These are phyloP conservation scores for Immersiella caudata DNA, from an alignment of 495 filamentous ascomycete genomes.

Conservation along the genomic window DNA sequence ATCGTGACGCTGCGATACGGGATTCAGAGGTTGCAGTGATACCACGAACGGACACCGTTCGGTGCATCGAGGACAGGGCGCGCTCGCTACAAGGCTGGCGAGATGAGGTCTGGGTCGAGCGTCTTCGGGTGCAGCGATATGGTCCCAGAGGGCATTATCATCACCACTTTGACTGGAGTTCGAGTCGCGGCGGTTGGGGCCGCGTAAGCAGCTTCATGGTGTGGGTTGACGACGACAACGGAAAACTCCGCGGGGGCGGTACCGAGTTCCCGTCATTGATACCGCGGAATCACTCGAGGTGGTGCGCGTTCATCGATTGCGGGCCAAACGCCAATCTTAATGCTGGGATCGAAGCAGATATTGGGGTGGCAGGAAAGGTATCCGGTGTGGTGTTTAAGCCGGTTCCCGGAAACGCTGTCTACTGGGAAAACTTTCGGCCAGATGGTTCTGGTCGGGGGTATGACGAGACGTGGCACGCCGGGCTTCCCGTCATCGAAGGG, in stretches of 20 bases:
- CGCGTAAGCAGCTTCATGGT: slow-evolving; percentile 53
- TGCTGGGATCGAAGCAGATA: slow-evolving; percentile 7
- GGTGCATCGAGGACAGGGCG: slow-evolving; percentile 49
- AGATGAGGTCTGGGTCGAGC: slow-evolving; percentile 48
- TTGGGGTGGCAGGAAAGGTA: neutral
- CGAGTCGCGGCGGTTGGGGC: slow-evolving; percentile 45
- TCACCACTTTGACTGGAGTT: slow-evolving; percentile 54
- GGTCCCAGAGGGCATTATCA: slow-evolving; percentile 43
- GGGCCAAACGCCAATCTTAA: slow-evolving; percentile 6
- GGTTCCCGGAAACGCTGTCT: slow-evolving; percentile 50
- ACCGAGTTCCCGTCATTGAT: slow-evolving; percentile 48
- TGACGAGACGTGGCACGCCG: slow-evolving; percentile 54
- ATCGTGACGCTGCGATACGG: slow-evolving; percentile 40
- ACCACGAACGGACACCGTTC: slow-evolving; percentile 43
- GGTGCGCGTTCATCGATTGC: slow-evolving; percentile 52
- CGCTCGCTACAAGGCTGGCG: slow-evolving; percentile 51
- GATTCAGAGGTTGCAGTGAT: slow-evolving; percentile 54
- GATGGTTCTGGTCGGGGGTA: slow-evolving; percentile 48
- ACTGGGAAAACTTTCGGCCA: slow-evolving; percentile 54
- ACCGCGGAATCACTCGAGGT: slow-evolving; percentile 33
- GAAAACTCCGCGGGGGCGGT: slow-evolving; percentile 43
- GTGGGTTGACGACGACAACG: slow-evolving; percentile 43
- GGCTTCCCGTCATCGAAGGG: slow-evolving; percentile 47
- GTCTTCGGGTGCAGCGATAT: slow-evolving; percentile 49
- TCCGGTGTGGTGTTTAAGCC: slow-evolving; percentile 45